phyloP scores from a whole-genome alignment of 257 asterid genomes.

The Nemophila menziesii region DNA sequence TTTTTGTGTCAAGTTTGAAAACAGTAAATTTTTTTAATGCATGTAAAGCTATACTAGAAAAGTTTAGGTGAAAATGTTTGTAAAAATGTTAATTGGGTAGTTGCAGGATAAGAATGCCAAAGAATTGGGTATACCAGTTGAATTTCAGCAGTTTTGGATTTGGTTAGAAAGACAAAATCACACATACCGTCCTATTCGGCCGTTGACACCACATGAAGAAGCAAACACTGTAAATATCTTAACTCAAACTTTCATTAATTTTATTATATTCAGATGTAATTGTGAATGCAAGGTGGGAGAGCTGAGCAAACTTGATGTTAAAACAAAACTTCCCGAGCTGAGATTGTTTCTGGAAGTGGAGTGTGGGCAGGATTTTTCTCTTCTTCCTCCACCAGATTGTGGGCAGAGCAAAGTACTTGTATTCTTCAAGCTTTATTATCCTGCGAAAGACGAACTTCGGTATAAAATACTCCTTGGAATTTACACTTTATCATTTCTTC shows the following conservation, averaged over 20 bases:
- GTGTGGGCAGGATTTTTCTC: conserved; percentile 45
- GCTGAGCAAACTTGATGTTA: conserved; percentile 52
- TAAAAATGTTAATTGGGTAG: conserved; percentile 6
- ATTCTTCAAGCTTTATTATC: too few relatives aligned
- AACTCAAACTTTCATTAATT: too few relatives aligned
- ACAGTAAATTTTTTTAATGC: too few relatives aligned
- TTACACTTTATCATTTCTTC: too few relatives aligned
- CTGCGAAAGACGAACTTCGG: conserved; percentile 68
- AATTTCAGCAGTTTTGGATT: conserved; percentile 70
- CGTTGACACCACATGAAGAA: conserved; percentile 61
- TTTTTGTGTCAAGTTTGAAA: too few relatives aligned
- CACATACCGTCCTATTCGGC: conserved; percentile 71
- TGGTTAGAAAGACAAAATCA: conserved; percentile 83
- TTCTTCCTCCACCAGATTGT: conserved; percentile 50
- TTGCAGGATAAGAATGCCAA: conserved; percentile 64
- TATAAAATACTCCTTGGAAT: conserved; percentile 9
- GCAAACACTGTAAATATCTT: conserved; percentile 49
- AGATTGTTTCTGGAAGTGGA: conserved; percentile 64
- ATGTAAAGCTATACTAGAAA: too few relatives aligned
- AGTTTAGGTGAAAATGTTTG: neutral
- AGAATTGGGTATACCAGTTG: conserved; percentile 61
- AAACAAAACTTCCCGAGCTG: conserved; percentile 52
- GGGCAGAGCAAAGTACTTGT: conserved; percentile 51
- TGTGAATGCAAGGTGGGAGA: conserved; percentile 50
- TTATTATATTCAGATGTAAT: too few relatives aligned